Percentiles rank a stretch among this genome's conserved stretches.
Evolutionary conservation across 192 early-diverging fungal species (phyloP).

Genomic region (Pecoramyces ruminantium): DNA sequence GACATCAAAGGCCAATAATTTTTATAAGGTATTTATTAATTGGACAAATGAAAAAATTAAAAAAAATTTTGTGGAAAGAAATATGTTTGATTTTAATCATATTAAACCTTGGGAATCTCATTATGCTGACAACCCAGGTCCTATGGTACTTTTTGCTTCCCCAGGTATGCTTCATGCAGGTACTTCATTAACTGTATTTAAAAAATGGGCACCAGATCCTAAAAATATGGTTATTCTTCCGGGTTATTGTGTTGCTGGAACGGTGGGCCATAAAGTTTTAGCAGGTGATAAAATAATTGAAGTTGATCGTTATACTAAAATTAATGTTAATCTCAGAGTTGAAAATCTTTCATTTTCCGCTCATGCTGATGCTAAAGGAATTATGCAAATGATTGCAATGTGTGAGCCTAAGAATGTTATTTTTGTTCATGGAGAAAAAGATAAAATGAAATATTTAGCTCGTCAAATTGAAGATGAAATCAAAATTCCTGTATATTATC

Average conservation of each 20-base stretch:
- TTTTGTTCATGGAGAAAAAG: constrained; percentile 86
- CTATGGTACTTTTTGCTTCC: constrained; percentile 90
- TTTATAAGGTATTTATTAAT: constrained; percentile 91
- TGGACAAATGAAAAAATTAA: constrained; percentile 99
- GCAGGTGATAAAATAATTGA: constrained; percentile 73
- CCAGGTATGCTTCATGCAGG: constrained; percentile 98
- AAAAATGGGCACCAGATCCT: constrained; percentile 82
- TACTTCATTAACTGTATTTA: constrained; percentile 83
- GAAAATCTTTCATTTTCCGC: constrained; percentile 91
- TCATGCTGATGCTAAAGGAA: constrained; percentile 94
- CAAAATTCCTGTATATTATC: not conserved
- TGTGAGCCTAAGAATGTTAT: constrained; percentile 72
- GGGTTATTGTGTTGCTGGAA: constrained; percentile 92
- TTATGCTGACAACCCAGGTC: constrained; percentile 55
- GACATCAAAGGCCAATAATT: constrained; percentile 83
- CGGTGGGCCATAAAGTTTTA: constrained; percentile 84
- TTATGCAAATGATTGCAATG: constrained; percentile 84
- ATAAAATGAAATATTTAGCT: constrained; percentile 49
- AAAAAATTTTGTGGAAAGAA: constrained; percentile 75
- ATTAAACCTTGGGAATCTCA: constrained; percentile 63
- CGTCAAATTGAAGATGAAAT: not conserved
- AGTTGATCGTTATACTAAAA: constrained; percentile 51
- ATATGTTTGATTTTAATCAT: constrained; percentile 94
- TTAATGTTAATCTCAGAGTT: constrained; percentile 79
- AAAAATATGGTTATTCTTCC: constrained; percentile 97